Base-by-base conservation (phyloP, 768 basidiomycete species). In the Exidia glandulosa region DNA sequence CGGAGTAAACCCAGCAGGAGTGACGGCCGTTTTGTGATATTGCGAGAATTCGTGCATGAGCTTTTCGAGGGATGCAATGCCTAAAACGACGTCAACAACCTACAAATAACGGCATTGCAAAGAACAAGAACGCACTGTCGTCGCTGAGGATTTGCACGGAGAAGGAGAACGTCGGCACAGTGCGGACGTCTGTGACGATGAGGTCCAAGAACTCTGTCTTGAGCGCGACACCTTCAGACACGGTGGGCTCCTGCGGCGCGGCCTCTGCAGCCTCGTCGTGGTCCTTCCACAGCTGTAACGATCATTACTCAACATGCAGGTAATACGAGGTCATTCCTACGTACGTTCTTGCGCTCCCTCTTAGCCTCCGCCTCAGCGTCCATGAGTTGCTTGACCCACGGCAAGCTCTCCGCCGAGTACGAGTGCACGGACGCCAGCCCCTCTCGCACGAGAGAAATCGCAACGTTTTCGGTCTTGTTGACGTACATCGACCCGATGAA, bases 281-380 rank as follows among this genome's bases (percentile, higher is more conserved):
- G 57, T 87, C 81, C 37, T 79, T 76, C 95, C 95, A 98, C 30
- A 97, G 82, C 94, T 95, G 65, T n/a, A n/a, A n/a, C n/a, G n/a
- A n/a, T 32, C 16, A 14, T 19, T n/a, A 16, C 54, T 47, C 37
- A 32, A 63, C 30, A 36, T 55, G 9, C 7, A 14, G 13, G 3
- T 58, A 29, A 50, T 13, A 23, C n/a, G n/a, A n/a, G n/a, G n/a
- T n/a, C n/a, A 52, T 25, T 48, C 12, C n/a, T 25, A 73, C 86
- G 69, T 65, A 95, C 91, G 68, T 92, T 90, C 59, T 81, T 84
- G 64, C 77, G 84, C 3, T 81, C 84, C 64, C 76, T 73, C 74
- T 96, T 96, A 9, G 95, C 94, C 63, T 88, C 90, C 34, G 79
- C 90, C 80, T 98, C 94, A 27, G 92, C 91, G 57, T 89, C 87